phyloP scores from a whole-genome alignment of 768 basidiomycete genomes.

The Suillus sp. region DNA sequence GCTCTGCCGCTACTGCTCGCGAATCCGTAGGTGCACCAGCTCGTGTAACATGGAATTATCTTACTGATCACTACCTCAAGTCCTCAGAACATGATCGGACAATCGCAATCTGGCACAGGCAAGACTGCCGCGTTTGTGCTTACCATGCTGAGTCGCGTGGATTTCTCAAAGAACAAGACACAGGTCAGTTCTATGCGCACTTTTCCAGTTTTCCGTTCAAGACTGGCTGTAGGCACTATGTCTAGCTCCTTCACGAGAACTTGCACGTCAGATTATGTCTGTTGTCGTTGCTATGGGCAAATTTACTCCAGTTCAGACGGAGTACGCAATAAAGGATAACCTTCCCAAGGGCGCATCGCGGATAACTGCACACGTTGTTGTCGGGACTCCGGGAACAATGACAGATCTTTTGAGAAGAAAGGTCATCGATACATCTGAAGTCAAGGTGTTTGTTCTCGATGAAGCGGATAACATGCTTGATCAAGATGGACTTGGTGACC shows the following conservation, averaged over 20 bases:
- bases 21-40: constrained; percentile 68
- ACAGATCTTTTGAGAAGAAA: constrained; percentile 77
- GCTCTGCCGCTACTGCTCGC: constrained; percentile 88
- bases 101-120: constrained; percentile 98
- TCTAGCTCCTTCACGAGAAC: constrained; percentile 95
- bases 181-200: constrained; percentile 55
- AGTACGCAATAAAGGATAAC: constrained; percentile 93
- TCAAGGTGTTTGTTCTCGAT: constrained; percentile 94
- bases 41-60: constrained; percentile 8
- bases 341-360: constrained; percentile 63
- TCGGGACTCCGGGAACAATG: constrained; percentile 97
- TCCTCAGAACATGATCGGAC: constrained; percentile 98
- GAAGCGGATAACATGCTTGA: constrained; percentile 99
- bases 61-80: constrained; percentile 44
- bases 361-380: constrained; percentile 87
- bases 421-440: constrained; percentile 75
- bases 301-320: constrained; percentile 89
- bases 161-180: constrained; percentile 78
- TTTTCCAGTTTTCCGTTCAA: constrained; percentile 7
- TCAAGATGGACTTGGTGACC: constrained; percentile 90
- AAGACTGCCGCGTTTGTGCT: constrained; percentile 98
- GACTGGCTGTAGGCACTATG: constrained; percentile 73
- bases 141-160: constrained; percentile 94
- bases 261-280: constrained; percentile 96
- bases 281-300: constrained; percentile 95